These are phyloP conservation scores for Tolypocladium paradoxum DNA, from an alignment of 2,329 filamentous ascomycete genomes.

Conservation along the genomic window DNA sequence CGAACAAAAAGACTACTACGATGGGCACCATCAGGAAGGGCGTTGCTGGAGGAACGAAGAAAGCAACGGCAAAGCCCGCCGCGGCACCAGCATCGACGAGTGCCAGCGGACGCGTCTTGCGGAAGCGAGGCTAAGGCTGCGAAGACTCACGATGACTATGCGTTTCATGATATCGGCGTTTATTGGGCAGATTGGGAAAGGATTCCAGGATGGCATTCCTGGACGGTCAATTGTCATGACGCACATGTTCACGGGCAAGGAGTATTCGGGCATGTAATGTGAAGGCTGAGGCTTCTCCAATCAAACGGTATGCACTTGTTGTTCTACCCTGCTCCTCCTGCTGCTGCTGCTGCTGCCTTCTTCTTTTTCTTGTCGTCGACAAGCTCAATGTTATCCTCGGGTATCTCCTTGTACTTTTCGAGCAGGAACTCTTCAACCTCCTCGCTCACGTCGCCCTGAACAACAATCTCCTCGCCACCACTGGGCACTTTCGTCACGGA, in stretches of 20 bases:
- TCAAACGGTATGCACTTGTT: neutral
- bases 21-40: constrained; percentile 44
- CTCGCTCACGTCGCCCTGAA: constrained; percentile 92
- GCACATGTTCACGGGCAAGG: constrained; percentile 4
- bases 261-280: constrained; percentile 3
- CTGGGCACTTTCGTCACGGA: constrained; percentile 82
- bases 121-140: constrained; percentile 36
- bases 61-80: constrained; percentile 30
- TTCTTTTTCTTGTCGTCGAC: constrained; percentile 95
- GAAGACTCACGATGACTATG: constrained; percentile 3
- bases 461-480: constrained; percentile 90
- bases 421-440: constrained; percentile 86
- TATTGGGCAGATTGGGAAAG: neutral
- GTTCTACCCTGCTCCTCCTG: constrained; percentile 7
- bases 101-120: constrained; percentile 41
- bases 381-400: constrained; percentile 89
- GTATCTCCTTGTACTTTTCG: constrained; percentile 82
- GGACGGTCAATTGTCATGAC: neutral
- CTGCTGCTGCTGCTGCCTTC: constrained; percentile 19
- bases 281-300: neutral
- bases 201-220: neutral
- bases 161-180: constrained; percentile 5
- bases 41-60: constrained; percentile 38
- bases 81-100: constrained; percentile 29
- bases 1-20: constrained; percentile 39